These are phyloP conservation scores for Marsdenia floribunda DNA, from an alignment of 257 asterid species.

Conservation along the genomic window DNA sequence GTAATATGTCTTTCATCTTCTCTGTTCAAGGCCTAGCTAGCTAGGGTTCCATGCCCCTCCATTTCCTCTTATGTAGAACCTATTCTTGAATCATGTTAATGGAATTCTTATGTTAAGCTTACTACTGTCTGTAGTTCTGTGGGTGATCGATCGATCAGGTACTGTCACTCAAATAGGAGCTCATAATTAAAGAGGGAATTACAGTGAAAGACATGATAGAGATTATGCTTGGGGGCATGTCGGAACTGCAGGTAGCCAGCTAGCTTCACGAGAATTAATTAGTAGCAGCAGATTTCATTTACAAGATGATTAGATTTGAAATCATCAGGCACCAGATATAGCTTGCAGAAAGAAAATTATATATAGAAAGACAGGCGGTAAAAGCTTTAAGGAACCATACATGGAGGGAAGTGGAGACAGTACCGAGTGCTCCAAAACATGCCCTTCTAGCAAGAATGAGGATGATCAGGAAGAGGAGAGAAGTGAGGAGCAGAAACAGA, in stretches of 20 bases:
- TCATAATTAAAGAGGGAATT: not conserved
- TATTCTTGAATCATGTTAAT: conserved; percentile 16
- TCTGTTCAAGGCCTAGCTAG: conserved; percentile 17
- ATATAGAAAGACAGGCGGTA: no score
- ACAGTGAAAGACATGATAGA: not conserved
- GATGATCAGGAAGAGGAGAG: conserved; percentile 24
- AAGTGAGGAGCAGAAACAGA: conserved; percentile 15
- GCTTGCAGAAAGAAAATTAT: no score
- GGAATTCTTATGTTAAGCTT: conserved; percentile 15
- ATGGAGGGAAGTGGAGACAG: conserved; percentile 41
- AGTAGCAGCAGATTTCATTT: not conserved
- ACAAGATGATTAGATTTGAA: not conserved
- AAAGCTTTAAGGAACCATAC: no score
- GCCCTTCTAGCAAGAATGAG: conserved; percentile 27
- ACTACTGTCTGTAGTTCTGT: not conserved
- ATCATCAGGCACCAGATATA: no score
- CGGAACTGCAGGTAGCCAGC: no score
- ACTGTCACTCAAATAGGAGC: not conserved
- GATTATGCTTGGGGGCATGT: not conserved
- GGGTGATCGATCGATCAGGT: not conserved
- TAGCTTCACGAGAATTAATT: no score
- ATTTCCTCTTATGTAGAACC: conserved; percentile 18
- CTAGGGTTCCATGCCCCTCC: conserved; percentile 59
- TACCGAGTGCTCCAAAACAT: conserved; percentile 32
- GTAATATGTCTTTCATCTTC: conserved; percentile 33